Evolutionary conservation across 139 green algal genomes (phyloP).

Genomic region (Chlorella vulgaris): DNA sequence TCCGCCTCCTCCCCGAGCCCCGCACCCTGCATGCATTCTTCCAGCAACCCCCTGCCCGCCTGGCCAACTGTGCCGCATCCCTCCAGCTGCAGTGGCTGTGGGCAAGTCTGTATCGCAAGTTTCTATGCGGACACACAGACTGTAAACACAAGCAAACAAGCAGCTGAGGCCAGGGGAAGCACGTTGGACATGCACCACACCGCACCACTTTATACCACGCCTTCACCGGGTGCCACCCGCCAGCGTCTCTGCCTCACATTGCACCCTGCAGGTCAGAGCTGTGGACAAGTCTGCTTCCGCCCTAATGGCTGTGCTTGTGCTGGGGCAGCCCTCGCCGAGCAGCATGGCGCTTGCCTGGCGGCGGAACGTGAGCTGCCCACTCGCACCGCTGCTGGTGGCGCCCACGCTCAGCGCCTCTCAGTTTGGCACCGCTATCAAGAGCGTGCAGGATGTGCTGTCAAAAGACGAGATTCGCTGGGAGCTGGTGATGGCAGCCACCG

Average conservation of each 20-base stretch:
- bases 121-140: no score
- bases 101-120: no score
- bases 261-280: conserved; percentile 53
- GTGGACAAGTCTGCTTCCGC: conserved; percentile 77
- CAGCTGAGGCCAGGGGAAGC: no score
- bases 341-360: conserved; percentile 57
- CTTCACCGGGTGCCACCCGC: background rate
- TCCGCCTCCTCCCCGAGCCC: no score
- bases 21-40: no score
- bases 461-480: background rate
- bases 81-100: no score
- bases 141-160: no score
- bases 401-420: conserved; percentile 53
- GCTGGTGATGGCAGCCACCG: background rate
- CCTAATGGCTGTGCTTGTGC: conserved; percentile 62
- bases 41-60: no score
- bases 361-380: conserved; percentile 65
- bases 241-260: background rate
- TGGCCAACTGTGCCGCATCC: no score
- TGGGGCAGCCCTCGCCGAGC: conserved; percentile 63
- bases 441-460: conserved; percentile 32
- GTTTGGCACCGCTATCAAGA: conserved; percentile 44
- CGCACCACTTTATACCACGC: background rate
- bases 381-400: conserved; percentile 64
- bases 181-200: no score